Evolutionary conservation across 2,329 filamentous ascomycete genomes (phyloP), one percentile per base, ranked within the genome.

Genomic region (Hypomyces rosellus): DNA sequence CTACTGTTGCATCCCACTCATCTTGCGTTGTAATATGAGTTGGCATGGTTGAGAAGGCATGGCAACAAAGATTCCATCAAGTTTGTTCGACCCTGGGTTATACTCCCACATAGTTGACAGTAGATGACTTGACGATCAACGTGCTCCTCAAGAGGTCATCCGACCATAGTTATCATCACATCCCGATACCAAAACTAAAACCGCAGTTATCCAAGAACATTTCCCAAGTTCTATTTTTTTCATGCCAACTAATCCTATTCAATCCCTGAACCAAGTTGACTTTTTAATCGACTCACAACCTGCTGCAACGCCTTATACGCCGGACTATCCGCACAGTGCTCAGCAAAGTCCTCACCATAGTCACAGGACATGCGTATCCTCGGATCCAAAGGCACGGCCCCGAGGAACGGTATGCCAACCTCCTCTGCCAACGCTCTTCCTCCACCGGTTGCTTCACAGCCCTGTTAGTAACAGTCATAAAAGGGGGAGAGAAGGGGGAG

Each of bases 321-420:
- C 34, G 93, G 92, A 58, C 89, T 96, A 60, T 97, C 91, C 0
- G 92, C 89, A 67, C 89, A 99, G 20, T 84, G 85, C 63, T 97
- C 91, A 63, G 97, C 88, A 69, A 95, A 99, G 69, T 90, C 96
- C 79, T 99, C 93, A 5, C 95, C 93, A 68, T 88, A 96, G 68
- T 99, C 93, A 63, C 92, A 96, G 3, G 91, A 86, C 88, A 96
- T 95, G 8, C 93, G 88, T 58, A 99, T 96, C 55, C 92, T 77
- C 3, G 93, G 92, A 63, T 99, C 93, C 47, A 99, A 72, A 36
- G 93, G 93, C 12, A 99, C 91, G 12, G 87, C 80, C 1, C 93
- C 93, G 22, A 99, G 69, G 65, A 95, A 99, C 0, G 88, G 88
- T 13, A 99, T 87, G 1, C 79, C 81, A 77, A 92, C 89, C 67